A percentile compares a stretch with the other conserved stretches of the same genome.
Conservation (phyloP, 208 protist genomes). For the Trypanosomatidae sp. region DNA sequence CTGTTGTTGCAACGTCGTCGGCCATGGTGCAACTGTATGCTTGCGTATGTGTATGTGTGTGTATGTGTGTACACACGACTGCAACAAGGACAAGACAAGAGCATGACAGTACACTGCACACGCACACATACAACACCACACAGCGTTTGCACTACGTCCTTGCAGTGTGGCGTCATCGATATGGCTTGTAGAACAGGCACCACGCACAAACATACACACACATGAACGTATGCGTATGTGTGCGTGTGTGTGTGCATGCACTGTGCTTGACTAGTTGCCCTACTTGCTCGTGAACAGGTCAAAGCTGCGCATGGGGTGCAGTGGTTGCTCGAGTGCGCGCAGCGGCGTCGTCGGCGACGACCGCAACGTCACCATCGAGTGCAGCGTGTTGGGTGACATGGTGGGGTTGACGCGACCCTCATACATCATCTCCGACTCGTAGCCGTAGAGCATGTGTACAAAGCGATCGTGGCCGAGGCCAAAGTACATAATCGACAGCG, state of each 20-base stretch:
- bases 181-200: no score
- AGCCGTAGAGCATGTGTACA: conserved; percentile 69
- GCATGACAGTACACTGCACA: no score
- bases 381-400: conserved; percentile 3
- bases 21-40: no score
- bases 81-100: no score
- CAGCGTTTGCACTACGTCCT: no score
- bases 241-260: neutral
- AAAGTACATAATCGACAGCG: conserved; percentile 40
- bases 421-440: conserved; percentile 87
- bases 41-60: no score
- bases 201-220: no score
- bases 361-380: conserved; percentile 9
- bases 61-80: no score
- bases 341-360: conserved; percentile 66
- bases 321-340: conserved; percentile 51
- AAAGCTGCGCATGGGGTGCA: conserved; percentile 58
- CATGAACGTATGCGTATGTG: no score
- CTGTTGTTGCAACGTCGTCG: conserved; percentile 33
- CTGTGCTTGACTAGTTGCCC: neutral
- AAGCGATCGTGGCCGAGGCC: conserved; percentile 70
- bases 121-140: no score
- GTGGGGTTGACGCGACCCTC: conserved; percentile 72
- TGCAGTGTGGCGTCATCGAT: no score
- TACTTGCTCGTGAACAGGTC: conserved; percentile 38